Evolutionary conservation across 1,284 basidiomycete genomes (phyloP).

Genomic region (Ganoderma boninense): DNA sequence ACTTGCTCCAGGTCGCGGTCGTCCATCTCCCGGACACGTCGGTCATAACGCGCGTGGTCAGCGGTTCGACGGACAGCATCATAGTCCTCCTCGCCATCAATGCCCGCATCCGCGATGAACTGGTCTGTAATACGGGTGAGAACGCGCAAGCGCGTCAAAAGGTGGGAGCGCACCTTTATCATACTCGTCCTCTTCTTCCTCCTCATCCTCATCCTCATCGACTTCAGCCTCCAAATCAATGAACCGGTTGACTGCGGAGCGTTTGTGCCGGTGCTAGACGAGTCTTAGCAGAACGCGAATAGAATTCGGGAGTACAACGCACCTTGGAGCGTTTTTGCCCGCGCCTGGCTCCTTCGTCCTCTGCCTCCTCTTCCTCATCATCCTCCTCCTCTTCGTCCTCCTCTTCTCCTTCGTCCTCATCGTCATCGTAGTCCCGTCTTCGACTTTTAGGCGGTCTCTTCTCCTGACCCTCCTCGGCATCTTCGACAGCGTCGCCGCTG

Average conservation of each 20-base stretch:
- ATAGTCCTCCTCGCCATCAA: constrained; percentile 75
- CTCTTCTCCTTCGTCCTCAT: constrained; percentile 61
- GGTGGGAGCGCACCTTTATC: constrained; percentile 63
- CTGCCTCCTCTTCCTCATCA: constrained; percentile 50
- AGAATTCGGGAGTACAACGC: constrained; percentile 26
- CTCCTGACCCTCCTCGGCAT: constrained; percentile 44
- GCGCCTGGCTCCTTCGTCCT: constrained; percentile 48
- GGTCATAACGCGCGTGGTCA: constrained; percentile 84
- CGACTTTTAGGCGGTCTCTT: constrained; percentile 39
- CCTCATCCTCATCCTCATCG: constrained; percentile 94
- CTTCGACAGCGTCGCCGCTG: constrained; percentile 32
- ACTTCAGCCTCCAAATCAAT: constrained; percentile 96
- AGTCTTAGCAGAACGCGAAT: constrained; percentile 12
- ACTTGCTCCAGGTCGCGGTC: constrained; percentile 90
- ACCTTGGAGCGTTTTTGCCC: constrained; percentile 69
- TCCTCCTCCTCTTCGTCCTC: constrained; percentile 61
- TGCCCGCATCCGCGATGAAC: constrained; percentile 83
- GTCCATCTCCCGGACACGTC: constrained; percentile 78
- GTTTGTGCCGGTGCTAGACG: constrained; percentile 68
- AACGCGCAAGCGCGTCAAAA: neutral
- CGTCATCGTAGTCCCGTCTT: constrained; percentile 45
- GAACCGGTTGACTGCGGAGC: constrained; percentile 79
- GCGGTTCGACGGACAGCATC: constrained; percentile 66
- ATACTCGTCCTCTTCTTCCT: constrained; percentile 90
- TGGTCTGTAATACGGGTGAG: constrained; percentile 57